Conservation (phyloP, 2,329 filamentous ascomycete genomes). For the Camptophora hylomeconis region DNA sequence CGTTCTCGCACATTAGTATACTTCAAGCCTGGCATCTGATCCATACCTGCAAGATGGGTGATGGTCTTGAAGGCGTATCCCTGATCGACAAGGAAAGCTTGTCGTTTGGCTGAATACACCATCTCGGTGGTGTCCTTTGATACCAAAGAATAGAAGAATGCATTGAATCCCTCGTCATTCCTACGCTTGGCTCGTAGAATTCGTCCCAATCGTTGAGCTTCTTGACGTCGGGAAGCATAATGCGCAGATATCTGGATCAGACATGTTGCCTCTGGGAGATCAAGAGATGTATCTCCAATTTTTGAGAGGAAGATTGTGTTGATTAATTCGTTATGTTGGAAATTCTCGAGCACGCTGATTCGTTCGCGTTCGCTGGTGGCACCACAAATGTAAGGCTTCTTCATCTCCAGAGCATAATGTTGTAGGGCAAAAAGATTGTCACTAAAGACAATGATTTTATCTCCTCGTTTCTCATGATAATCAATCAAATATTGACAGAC, state of each 20-base stretch:
- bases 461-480: conserved; percentile 85
- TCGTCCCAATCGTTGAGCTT: conserved; percentile 83
- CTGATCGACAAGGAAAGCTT: conserved; percentile 94
- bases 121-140: conserved; percentile 97
- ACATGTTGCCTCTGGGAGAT: conserved; percentile 90
- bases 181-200: conserved; percentile 89
- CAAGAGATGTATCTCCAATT: conserved; percentile 95
- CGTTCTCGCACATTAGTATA: conserved; percentile 70
- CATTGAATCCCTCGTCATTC: conserved; percentile 97
- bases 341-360: conserved; percentile 78
- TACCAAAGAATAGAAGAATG: conserved; percentile 95
- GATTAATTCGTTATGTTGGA: conserved; percentile 79
- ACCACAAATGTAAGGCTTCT: conserved; percentile 84
- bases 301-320: conserved; percentile 94
- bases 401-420: conserved; percentile 68
- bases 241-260: conserved; percentile 96
- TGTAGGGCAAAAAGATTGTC: conserved; percentile 92
- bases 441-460: conserved; percentile 97
- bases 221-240: conserved; percentile 90
- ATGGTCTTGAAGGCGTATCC: conserved; percentile 99
- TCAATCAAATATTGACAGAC: conserved; percentile 97
- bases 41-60: conserved; percentile 83
- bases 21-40: conserved; percentile 65
- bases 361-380: conserved; percentile 77
- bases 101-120: conserved; percentile 92